Base-by-base conservation (phyloP, 371 early-diverging fungal species). In the Zopfochytrium polystomum region DNA sequence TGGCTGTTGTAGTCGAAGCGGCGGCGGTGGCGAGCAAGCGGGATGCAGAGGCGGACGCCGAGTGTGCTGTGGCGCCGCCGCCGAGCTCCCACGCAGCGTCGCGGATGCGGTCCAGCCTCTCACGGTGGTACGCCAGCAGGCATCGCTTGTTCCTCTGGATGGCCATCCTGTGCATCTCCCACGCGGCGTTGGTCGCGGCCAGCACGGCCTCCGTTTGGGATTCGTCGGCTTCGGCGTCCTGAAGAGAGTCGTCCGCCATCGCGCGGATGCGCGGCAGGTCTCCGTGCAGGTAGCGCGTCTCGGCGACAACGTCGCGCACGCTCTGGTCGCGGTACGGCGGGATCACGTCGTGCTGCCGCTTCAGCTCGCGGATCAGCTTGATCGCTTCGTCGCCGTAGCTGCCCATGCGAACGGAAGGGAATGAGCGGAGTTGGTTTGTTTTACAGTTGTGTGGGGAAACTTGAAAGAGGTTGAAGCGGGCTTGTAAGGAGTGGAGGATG, bases 71-170 rank as follows among this genome's bases (percentile, higher is more conserved):
- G 15, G 55, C 63, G 32, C 78, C 76, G 58, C 79, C 55, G 35
- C 88, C 88, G 7, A 86, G 70, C 5, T 83, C 80, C 95, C 94
- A 93, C 3, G 84, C 72, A n/a, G 89, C 68, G 32, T 84, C 83
- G 63, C 83, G 81, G 44, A 95, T 63, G 48, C 84, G 82, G 55
- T 87, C 83, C 23, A 86, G 43, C 0, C 96, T 83, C 26, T 86
- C 83, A 9, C 79, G 77, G 58, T 91, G 91, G 67, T 95, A 95
- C 2, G 91, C 91, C 68, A 95, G 84, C n/a, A 95, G 73, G 15
- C 89, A 84, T 2, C 93, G 88, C 52, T 92, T 93, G 81, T 90
- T 90, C 31, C 93, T 80, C 48, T 80, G 79, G 23, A 88, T 67
- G 13, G 82, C 69, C 22, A 79, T 69, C 49, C 81, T 76, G 47